These are phyloP conservation scores for Diplodia scrobiculata DNA, from an alignment of 2,329 filamentous ascomycete genomes.

Conservation along the genomic window DNA sequence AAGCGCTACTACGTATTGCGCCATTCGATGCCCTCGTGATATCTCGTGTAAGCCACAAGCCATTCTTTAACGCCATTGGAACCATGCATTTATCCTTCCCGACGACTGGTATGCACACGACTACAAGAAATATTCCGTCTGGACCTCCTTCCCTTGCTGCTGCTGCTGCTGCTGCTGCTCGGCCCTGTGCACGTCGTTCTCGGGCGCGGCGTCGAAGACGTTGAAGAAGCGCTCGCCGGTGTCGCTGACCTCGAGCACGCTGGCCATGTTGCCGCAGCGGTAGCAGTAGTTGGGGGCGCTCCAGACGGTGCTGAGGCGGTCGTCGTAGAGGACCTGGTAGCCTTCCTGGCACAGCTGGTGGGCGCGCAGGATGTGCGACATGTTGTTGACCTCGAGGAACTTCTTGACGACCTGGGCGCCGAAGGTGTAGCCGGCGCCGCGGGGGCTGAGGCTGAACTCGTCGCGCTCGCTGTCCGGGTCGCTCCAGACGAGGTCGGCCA, in stretches of 20 bases:
- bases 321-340: constrained; percentile 95
- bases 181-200: constrained; percentile 83
- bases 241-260: constrained; percentile 93
- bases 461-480: constrained; percentile 97
- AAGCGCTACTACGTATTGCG: constrained; percentile 7
- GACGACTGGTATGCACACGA: constrained; percentile 16
- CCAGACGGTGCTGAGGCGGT: constrained; percentile 94
- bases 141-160: constrained; percentile 70
- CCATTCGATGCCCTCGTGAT: constrained; percentile 25
- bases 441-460: constrained; percentile 90
- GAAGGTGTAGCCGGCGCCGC: constrained; percentile 95
- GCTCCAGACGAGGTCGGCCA: constrained; percentile 99
- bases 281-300: constrained; percentile 80
- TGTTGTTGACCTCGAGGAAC: constrained; percentile 93
- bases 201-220: constrained; percentile 93
- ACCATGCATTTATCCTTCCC: too few species aligned
- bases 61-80: constrained; percentile 10
- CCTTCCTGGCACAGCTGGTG: constrained; percentile 98
- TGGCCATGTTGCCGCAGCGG: constrained; percentile 94
- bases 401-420: constrained; percentile 98
- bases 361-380: constrained; percentile 96
- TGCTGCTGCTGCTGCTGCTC: constrained; percentile 74
- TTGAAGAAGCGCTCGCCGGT: constrained; percentile 94
- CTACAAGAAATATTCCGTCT: constrained; percentile 70
- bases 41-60: constrained; percentile 21